Evolutionary conservation across 768 basidiomycete genomes (phyloP).

Genomic region (Pulveroboletus ravenelii): DNA sequence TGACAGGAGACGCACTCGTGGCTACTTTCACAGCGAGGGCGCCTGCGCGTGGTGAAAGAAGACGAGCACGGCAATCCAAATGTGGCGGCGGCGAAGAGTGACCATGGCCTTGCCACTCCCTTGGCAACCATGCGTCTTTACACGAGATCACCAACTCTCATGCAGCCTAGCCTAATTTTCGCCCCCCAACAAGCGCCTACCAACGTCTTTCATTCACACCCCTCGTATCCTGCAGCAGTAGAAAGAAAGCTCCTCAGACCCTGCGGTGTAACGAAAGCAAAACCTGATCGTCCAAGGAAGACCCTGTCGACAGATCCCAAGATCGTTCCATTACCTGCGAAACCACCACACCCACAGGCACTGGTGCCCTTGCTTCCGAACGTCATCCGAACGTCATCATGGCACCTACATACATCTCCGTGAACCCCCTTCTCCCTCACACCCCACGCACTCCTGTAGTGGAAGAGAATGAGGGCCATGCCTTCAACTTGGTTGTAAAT

Average conservation of each 20-base stretch:
- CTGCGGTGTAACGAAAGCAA: slow-evolving; percentile 31
- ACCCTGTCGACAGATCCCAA: slow-evolving; percentile 5
- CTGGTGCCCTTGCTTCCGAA: slow-evolving; percentile 4
- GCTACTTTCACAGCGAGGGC: slow-evolving; percentile 68
- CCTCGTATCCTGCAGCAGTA: slow-evolving; percentile 10
- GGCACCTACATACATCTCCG: slow-evolving; percentile 12
- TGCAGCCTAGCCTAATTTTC: slow-evolving; percentile 27
- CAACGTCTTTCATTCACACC: slow-evolving; percentile 15
- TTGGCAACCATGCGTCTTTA: slow-evolving; percentile 9
- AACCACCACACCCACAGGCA: slow-evolving; percentile 6
- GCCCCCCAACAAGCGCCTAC: too few relatives aligned
- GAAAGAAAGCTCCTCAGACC: slow-evolving; percentile 19
- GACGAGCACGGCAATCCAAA: slow-evolving; percentile 54
- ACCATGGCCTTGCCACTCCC: too few relatives aligned
- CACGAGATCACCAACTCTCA: slow-evolving; percentile 11
- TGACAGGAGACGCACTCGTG: slow-evolving; percentile 71
- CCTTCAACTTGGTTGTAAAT: slow-evolving; percentile 18
- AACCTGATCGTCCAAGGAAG: slow-evolving; percentile 28
- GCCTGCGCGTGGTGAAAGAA: slow-evolving; percentile 60
- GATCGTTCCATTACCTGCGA: slow-evolving; percentile 1
- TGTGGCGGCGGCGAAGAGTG: slow-evolving; percentile 33
- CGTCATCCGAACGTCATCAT: slow-evolving; percentile 4
- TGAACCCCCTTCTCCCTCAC: slow-evolving; percentile 27
- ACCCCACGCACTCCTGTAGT: neutral
- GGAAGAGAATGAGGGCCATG: slow-evolving; percentile 3